Evolutionary conservation across 2,329 filamentous ascomycete species (phyloP), one percentile per base, ranked within the genome.

Genomic region (Fusarium succisae): DNA sequence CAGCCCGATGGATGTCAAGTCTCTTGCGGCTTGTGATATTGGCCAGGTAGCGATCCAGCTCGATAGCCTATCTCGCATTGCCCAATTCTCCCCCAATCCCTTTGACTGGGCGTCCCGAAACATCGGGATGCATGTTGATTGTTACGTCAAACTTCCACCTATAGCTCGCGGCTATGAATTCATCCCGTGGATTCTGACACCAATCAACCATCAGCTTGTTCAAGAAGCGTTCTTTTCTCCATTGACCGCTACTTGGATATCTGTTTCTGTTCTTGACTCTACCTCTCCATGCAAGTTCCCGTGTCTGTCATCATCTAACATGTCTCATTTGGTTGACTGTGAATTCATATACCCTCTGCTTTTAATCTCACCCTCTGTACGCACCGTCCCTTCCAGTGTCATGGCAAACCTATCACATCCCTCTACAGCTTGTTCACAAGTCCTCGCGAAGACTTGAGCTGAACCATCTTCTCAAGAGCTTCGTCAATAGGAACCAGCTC

Each of bases 401-500:
- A 48, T 63, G 10, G 35, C 63, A 59, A 67, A 66, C 63, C n/a
- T 57, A 51, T 48, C 66, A 62, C 32, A 18, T 45, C n/a, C 35
- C 55, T 53, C 61, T 78, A 82, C 71, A 82, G 77, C 71, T 81
- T 81, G 74, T 83, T 83, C 69, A 79, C 75, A 30, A 82, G 75
- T 65, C 80, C 77, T 70, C 84, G 81, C 77, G 89, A 87, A 61
- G 83, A 82, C 77, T 87, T 86, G 64, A 91, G 83, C 78, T 84
- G 84, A 57, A 83, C 76, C 69, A 91, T 84, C 80, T 90, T 89
- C 75, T 87, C 83, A 50, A 91, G 82, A 11, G 88, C 90, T 77
- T 90, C 87, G 47, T 89, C 82, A 58, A 91, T 81, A 26, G 86
- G 83, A 55, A 91, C 83, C 50, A 90, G 86, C 79, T 90, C 89